Conservation (phyloP, 1,284 basidiomycete genomes). For the Apiotrichum sp. region DNA sequence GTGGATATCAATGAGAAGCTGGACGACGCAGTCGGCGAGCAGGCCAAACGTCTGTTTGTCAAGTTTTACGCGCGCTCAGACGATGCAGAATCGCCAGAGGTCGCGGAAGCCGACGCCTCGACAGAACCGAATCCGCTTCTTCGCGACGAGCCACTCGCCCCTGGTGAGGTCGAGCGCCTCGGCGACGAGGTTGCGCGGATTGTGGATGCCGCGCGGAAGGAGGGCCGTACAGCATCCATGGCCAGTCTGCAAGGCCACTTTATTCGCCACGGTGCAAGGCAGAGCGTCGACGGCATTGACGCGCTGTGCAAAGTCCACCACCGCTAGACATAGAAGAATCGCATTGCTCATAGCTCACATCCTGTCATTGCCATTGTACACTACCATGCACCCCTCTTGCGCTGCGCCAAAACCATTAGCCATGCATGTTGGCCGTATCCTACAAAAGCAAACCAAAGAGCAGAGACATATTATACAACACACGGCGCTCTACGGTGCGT, state of each 20-base stretch:
- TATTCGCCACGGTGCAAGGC: conserved; percentile 64
- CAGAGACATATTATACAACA: too few relatives aligned
- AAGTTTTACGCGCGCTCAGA: conserved; percentile 63
- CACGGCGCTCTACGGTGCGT: background rate
- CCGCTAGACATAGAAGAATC: too few relatives aligned
- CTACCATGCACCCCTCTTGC: too few relatives aligned
- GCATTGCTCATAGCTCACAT: too few relatives aligned
- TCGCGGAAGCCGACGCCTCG: too few relatives aligned
- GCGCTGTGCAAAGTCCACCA: conserved; percentile 36
- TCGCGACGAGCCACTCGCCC: conserved; percentile 3
- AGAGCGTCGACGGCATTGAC: conserved; percentile 57
- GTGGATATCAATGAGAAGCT: conserved; percentile 82
- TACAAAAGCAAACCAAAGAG: too few relatives aligned
- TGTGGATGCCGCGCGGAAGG: conserved; percentile 50
- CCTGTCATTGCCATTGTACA: too few relatives aligned
- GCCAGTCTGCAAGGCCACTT: conserved; percentile 87
- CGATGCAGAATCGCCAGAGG: background rate
- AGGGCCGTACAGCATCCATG: conserved; percentile 73
- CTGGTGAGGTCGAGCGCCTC: conserved; percentile 54
- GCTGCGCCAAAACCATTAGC: too few relatives aligned
- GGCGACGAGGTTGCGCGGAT: conserved; percentile 55
- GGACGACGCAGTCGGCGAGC: conserved; percentile 77
- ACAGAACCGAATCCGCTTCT: conserved; percentile 3
- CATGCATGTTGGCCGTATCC: too few relatives aligned
- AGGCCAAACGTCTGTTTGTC: conserved; percentile 72